phyloP scores from a whole-genome alignment of 2,329 filamentous ascomycete species.

The Microdochium trichocladiopsis region DNA sequence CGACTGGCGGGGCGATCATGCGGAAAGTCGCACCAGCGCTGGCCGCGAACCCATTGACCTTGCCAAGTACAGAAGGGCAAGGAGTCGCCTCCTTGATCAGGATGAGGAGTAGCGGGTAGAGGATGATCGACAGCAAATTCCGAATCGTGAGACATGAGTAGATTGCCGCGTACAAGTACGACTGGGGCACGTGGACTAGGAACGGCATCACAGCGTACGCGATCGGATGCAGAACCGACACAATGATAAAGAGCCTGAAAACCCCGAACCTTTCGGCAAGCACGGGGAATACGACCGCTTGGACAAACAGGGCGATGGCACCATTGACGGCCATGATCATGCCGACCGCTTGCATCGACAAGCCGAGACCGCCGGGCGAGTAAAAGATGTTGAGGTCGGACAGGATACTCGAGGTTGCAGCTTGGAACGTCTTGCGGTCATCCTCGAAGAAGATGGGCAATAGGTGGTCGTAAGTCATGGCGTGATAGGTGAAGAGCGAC shows the following conservation, averaged over 20 bases:
- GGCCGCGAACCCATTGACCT: slow-evolving; percentile 59
- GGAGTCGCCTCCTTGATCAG: slow-evolving; percentile 62
- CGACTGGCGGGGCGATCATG: slow-evolving; percentile 59
- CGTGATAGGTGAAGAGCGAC: slow-evolving; percentile 89
- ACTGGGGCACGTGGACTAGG: slow-evolving; percentile 47
- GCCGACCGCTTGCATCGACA: slow-evolving; percentile 56
- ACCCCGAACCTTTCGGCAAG: slow-evolving; percentile 52
- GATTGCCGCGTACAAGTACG: slow-evolving; percentile 46
- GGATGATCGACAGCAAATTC: slow-evolving; percentile 54
- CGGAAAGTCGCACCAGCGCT: slow-evolving; percentile 60
- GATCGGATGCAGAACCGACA: slow-evolving; percentile 54
- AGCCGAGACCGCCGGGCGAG: slow-evolving; percentile 54
- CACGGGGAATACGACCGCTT: slow-evolving; percentile 54
- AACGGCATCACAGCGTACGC: slow-evolving; percentile 53
- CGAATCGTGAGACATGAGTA: slow-evolving; percentile 50
- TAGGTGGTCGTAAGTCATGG: slow-evolving; percentile 90
- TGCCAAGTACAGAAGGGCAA: slow-evolving; percentile 47
- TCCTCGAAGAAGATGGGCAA: slow-evolving; percentile 92
- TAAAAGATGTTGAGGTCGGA: slow-evolving; percentile 38
- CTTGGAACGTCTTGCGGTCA: slow-evolving; percentile 39
- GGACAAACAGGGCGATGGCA: slow-evolving; percentile 50
- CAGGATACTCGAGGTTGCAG: slow-evolving; percentile 18
- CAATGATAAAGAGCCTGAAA: slow-evolving; percentile 49
- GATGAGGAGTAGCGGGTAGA: slow-evolving; percentile 61
- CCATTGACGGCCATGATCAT: slow-evolving; percentile 54